Base-by-base conservation (phyloP, 345 rosid species). In the Euphorbia tirucalli region DNA sequence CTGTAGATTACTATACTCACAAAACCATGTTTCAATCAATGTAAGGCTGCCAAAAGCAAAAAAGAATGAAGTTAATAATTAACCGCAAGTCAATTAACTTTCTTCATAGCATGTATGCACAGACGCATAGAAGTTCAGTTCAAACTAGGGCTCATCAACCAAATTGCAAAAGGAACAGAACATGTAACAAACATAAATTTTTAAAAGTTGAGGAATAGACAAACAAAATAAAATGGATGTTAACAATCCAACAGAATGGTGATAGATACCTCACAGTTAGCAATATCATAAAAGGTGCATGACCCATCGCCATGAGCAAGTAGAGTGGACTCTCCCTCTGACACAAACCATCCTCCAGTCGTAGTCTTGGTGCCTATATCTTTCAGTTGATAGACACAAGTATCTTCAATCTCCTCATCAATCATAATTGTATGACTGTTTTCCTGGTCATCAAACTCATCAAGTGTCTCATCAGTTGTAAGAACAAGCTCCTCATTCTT, bases 301-400 rank as follows among this genome's bases (percentile, higher is more conserved):
- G 98, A 93, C 30, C 97, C 96, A 78, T 96, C 97, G 77, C 82
- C 80, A 70, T 93, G 98, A 73, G 93, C 82, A 52, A 96, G 98
- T 78, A 95, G 85, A 83, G 88, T 89, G 28, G 98, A 87, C 87
- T 93, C 97, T 27, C 97, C 99, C 73, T 91, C 99, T 21, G 99
- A 96, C 71, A 93, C 92, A 85, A 96, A 93, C 98, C 99, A 96
- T 65, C 98, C 99, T 65, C 94, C 96, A 0, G 98, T 91, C 32
- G 93, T 74, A 71, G 64, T 86, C 79, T 83, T 96, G 64, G 75
- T 28, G 44, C 96, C 98, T 54, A 93, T 86, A 75, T 83, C 89
- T 74, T 83, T 86, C 59, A 85, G 84, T 77, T 81, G 89, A 73
- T 83, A 65, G 71, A 80, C 61, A 74, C 78, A 44, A 59, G 70